Percentiles rank a stretch among this genome's conserved stretches.
phyloP scores from a whole-genome alignment of 306 rosid species.

The Luffa aegyptiaca region DNA sequence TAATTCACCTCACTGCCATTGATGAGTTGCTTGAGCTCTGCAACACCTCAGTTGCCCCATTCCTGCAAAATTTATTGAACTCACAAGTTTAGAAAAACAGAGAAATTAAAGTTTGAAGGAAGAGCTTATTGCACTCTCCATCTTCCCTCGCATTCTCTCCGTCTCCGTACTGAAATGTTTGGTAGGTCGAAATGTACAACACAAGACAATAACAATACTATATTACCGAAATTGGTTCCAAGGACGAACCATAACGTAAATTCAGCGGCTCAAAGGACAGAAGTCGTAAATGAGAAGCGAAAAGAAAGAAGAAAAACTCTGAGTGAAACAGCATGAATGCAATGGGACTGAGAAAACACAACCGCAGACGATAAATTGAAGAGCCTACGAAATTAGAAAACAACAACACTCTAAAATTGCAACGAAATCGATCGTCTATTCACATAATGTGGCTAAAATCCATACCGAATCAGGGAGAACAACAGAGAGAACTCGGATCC shows the following conservation, averaged over 20 bases:
- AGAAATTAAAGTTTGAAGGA: background rate
- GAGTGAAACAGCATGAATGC: background rate
- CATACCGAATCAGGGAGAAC: background rate
- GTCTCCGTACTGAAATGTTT: background rate
- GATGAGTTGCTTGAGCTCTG: slow-evolving; percentile 65
- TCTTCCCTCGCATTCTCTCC: background rate
- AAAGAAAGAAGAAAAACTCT: background rate
- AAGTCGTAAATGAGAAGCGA: background rate
- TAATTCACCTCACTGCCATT: slow-evolving; percentile 62
- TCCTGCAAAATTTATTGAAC: slow-evolving; percentile 23
- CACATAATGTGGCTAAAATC: background rate
- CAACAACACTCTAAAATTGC: background rate
- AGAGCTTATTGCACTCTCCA: background rate
- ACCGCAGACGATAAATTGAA: background rate
- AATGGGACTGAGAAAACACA: background rate
- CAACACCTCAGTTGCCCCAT: slow-evolving; percentile 30
- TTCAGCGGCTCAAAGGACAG: background rate
- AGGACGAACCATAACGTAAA: background rate
- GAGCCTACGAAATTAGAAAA: background rate
- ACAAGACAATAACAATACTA: background rate
- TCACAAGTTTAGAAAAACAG: background rate
- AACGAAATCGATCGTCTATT: background rate
- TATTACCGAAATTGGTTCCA: background rate
- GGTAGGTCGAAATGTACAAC: background rate
- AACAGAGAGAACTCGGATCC: background rate